Percentiles rank a stretch among this genome's conserved stretches.
phyloP scores from a whole-genome alignment of 768 basidiomycete genomes.

The Auricularia cornea region DNA sequence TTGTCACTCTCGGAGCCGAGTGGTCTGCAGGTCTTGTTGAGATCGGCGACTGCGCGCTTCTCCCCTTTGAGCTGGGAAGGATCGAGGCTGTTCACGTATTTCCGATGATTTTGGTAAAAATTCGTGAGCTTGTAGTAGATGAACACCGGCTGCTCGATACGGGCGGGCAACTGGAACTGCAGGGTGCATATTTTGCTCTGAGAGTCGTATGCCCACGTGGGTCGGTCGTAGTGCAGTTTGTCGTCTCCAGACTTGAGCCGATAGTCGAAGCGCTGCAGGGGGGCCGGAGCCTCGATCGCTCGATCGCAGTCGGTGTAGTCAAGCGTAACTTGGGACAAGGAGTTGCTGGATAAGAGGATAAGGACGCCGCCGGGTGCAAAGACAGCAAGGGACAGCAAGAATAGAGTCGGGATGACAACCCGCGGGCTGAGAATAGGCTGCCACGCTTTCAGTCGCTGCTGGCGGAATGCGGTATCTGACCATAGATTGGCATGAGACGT shows the following conservation, averaged over 20 bases:
- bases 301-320: slow-evolving; percentile 93
- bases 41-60: slow-evolving; percentile 33
- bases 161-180: slow-evolving; percentile 73
- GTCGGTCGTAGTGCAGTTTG: slow-evolving; percentile 37
- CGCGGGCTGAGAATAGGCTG: slow-evolving; percentile 98
- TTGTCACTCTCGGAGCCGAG: slow-evolving; percentile 45
- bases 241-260: slow-evolving; percentile 53
- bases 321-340: slow-evolving; percentile 87
- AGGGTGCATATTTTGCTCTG: slow-evolving; percentile 61
- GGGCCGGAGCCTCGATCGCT: slow-evolving; percentile 35
- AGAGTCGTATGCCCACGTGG: slow-evolving; percentile 70
- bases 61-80: slow-evolving; percentile 79
- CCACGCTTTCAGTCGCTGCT: slow-evolving; percentile 99
- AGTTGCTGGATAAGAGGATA: slow-evolving; percentile 81
- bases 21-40: slow-evolving; percentile 81
- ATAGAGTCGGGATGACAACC: slow-evolving; percentile 92
- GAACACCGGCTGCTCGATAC: slow-evolving; percentile 66
- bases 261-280: slow-evolving; percentile 56
- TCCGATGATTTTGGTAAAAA: slow-evolving; percentile 97
- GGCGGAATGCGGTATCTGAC: slow-evolving; percentile 95
- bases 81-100: slow-evolving; percentile 90
- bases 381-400: slow-evolving; percentile 78
- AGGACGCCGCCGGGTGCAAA: slow-evolving; percentile 95
- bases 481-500: too few relatives aligned
- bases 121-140: slow-evolving; percentile 96